phyloP scores from a whole-genome alignment of 345 rosid species.

The Psidium guajava region DNA sequence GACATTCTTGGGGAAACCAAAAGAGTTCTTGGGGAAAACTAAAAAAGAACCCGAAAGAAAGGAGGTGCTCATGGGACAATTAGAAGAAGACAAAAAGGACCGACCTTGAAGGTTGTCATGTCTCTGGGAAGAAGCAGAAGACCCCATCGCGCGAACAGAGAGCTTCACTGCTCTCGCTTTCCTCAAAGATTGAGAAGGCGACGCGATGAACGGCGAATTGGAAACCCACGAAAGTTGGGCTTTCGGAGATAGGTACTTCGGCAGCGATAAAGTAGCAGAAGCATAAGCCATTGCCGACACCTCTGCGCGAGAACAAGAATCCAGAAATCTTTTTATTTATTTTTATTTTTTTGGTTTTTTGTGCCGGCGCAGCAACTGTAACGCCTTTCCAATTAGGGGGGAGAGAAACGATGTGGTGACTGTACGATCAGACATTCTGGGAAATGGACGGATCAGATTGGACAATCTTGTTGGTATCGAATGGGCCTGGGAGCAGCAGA shows the following conservation, averaged over 20 bases:
- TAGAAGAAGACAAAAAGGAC: background rate
- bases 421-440: background rate
- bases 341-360: accelerated
- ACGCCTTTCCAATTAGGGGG: background rate
- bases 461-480: background rate
- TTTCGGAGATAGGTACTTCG: slow-evolving; percentile 3
- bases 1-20: background rate
- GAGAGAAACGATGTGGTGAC: background rate
- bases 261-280: background rate
- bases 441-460: background rate
- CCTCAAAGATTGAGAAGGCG: background rate
- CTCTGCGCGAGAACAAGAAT: background rate
- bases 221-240: background rate
- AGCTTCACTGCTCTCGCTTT: slow-evolving; percentile 7
- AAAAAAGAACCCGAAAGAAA: background rate
- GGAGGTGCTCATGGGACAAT: background rate
- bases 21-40: background rate
- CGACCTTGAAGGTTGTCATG: slow-evolving; percentile 45
- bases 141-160: slow-evolving; percentile 62
- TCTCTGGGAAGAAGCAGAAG: slow-evolving; percentile 69
- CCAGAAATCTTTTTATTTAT: background rate
- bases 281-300: slow-evolving; percentile 9
- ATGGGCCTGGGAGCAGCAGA: background rate
- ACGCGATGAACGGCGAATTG: slow-evolving; percentile 4
- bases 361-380: background rate